Evolutionary conservation across 73 alveolate species (phyloP).

Genomic region (Tetrahymena elliotti): DNA sequence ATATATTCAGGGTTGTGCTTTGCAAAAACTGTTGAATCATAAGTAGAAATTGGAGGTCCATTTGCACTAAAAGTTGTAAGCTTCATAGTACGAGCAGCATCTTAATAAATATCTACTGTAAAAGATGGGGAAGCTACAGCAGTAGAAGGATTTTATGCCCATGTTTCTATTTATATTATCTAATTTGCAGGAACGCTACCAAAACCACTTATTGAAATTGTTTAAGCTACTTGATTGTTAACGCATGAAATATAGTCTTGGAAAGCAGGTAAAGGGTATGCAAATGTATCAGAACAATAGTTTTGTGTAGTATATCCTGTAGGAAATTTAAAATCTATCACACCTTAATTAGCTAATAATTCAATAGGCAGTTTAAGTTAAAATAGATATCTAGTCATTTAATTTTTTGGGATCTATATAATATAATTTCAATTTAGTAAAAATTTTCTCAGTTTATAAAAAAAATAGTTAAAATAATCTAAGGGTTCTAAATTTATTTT

Average conservation of each 20-base stretch:
- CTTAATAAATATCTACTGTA: conserved; percentile 4
- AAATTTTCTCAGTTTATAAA: neutral
- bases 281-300: neutral
- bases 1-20: conserved; percentile 1
- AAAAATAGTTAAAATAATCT: too few species aligned
- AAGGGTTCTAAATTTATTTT: too few species aligned
- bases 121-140: conserved; percentile 3
- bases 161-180: neutral
- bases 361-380: neutral
- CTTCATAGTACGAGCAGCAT: conserved; percentile 14
- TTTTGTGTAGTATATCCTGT: neutral
- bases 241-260: neutral
- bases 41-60: neutral
- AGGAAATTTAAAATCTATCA: neutral
- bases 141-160: neutral
- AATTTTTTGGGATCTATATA: neutral
- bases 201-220: neutral
- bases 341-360: neutral
- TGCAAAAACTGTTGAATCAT: neutral
- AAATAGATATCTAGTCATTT: neutral
- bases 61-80: neutral
- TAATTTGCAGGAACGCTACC: neutral
- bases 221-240: neutral
- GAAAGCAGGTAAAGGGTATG: neutral
- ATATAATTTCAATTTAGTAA: too few species aligned